Base-by-base conservation (phyloP, 441 rosid species). In the Aleurites moluccanus region DNA sequence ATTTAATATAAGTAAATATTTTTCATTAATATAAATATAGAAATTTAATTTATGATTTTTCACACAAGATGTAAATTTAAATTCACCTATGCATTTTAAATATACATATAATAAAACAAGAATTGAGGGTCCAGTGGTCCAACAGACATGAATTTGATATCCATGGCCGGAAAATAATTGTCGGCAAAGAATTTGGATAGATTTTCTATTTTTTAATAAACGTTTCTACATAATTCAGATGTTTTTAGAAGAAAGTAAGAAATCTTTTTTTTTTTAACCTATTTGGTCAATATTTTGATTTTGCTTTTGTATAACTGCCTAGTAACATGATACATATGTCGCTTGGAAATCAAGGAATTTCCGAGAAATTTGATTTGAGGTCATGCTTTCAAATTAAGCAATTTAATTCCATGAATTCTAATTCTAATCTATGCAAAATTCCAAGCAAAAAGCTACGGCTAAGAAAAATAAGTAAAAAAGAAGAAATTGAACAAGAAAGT, bases 301-400 rank as follows among this genome's bases (percentile, higher is more conserved):
- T 1, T 62, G 21, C 15, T 57, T 25, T 40, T 70, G 1, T 44
- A 23, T 25, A 33, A 42, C 23, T 57, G 16, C 8, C 8, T 38
- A 25, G 35, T 3, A 13, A 15, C 15, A 4, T 38, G 40, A 38
- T 38, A 38, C 6, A 38, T 5, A 2, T n/a, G 2, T 55, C 4
- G 35, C 73, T 40, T 70, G 60, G 30, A 25, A 66, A 66, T 56
- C 33, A 74, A 62, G 30, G 40, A 49, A 61, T 44, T 61, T 53
- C 27, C 35, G 3, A 10, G 63, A 13, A 20, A n/a, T n/a, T 9
- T 38, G 40, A 38, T 5, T n/a, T 6, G 7, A 42, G 28, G 25
- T 21, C 33, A 33, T 38, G 64, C 68, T 14, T 62, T 15, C 30
- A 50, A 62, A 33, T 62, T 30, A 47, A 74, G 45, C 70, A 47